Conservation (phyloP, 2,329 filamentous ascomycete genomes). For the Diplodia corticola region DNA sequence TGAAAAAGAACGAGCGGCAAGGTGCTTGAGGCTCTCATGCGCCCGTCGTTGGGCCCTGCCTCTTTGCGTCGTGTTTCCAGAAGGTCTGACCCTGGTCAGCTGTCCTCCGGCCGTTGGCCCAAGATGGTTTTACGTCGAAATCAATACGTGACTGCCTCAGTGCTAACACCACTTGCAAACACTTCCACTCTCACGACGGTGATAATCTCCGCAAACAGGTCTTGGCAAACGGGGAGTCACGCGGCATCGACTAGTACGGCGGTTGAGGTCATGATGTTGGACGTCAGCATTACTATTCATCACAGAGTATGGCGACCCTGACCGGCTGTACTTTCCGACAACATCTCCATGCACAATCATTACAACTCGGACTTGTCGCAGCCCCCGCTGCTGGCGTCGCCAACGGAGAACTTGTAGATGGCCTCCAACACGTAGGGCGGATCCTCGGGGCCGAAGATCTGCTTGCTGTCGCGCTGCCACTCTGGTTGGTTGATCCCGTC, state of each 20-base stretch:
- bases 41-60: neutral
- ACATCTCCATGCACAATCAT: neutral
- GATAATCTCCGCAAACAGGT: too few relatives aligned
- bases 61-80: neutral
- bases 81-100: neutral
- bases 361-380: constrained; percentile 8
- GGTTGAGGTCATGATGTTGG: neutral
- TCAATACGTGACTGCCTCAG: too few relatives aligned
- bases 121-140: too few relatives aligned
- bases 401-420: constrained; percentile 41
- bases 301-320: neutral
- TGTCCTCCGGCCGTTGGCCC: too few relatives aligned
- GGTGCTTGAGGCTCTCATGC: neutral
- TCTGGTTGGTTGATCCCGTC: constrained; percentile 89
- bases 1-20: neutral
- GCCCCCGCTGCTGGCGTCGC: neutral
- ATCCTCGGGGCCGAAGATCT: constrained; percentile 51
- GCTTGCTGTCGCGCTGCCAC: constrained; percentile 67
- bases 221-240: neutral
- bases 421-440: constrained; percentile 48
- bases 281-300: constrained; percentile 18
- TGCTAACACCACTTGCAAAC: too few relatives aligned
- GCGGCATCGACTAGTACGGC: neutral
- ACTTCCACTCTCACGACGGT: too few relatives aligned
- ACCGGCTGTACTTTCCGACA: neutral